Evolutionary conservation across 257 asterid species (phyloP), one percentile per base, ranked within the genome.

Genomic region (Cordia subcordata): DNA sequence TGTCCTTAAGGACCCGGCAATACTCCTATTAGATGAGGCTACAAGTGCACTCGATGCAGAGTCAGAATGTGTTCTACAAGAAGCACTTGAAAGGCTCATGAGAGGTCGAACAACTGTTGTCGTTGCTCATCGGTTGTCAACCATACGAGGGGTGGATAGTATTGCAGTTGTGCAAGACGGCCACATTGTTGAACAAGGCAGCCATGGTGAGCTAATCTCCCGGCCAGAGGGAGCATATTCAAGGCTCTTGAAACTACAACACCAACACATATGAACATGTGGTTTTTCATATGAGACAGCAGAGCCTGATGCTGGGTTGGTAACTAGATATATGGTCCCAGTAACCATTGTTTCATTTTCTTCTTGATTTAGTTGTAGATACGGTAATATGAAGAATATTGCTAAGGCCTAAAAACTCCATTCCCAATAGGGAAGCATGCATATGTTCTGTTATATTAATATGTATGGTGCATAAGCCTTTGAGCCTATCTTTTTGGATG

Each of bases 91-190:
- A 10, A 39, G 58, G 15, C 39, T 62, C 21, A 62, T 62, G 67
- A 53, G 19, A 33, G 45, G 37, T 27, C 57, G 59, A 13, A 62
- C 67, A 35, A 62, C 66, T 0, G 38, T 51, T 14, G 13, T 62
- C 16, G 50, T 62, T 20, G 67, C 67, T 12, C 67, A 62, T 20
- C 47, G 59, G 67, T 67, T 93, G 45, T 89, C 99, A 6, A 93
- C 99, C 0, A 87, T 93, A 61, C 78, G 99, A 0, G 83, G 94
- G 15, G 97, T 93, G 64, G 94, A 93, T 62, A 72, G 72, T 46
- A 93, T 93, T 13, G 94, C 90, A 0, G 99, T 93, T 20, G 97
- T 93, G 57, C 99, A 93, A 63, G 99, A 93, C 3, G 97, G 97
- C 1, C 85, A 94, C 13, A 82, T 93, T 11, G 90, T 85, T 15